A percentile compares a stretch with the other conserved stretches of the same genome.
These are phyloP conservation scores for Pestalotiopsis sp. DNA, from an alignment of 2,329 filamentous ascomycete species.

Conservation along the genomic window DNA sequence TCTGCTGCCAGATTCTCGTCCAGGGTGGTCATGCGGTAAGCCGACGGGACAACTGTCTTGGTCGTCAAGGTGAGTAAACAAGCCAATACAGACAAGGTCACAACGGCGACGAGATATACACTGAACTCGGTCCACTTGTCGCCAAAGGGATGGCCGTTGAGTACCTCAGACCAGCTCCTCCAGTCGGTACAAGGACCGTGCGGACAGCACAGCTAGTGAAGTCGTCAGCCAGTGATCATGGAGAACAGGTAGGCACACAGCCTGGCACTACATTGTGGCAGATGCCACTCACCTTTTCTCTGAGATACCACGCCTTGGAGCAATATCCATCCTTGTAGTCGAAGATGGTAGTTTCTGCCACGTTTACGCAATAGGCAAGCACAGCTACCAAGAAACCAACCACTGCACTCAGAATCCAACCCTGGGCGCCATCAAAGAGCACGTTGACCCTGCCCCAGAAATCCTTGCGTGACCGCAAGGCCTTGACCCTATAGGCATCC, in stretches of 20 bases:
- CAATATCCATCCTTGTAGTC: constrained; percentile 94
- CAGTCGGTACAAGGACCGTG: constrained; percentile 59
- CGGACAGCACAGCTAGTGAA: constrained; percentile 55
- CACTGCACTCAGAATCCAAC: constrained; percentile 90
- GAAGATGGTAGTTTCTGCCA: constrained; percentile 83
- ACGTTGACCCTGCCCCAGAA: constrained; percentile 78
- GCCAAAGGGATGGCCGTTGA: constrained; percentile 48
- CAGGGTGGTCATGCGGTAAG: constrained; percentile 82
- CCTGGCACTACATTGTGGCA: neutral
- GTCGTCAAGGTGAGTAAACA: constrained; percentile 84
- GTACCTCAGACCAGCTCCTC: constrained; percentile 57
- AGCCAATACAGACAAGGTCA: constrained; percentile 70
- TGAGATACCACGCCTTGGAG: constrained; percentile 68
- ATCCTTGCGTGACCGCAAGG: constrained; percentile 79
- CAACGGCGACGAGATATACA: constrained; percentile 73
- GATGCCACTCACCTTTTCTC: constrained; percentile 60
- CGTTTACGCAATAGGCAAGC: constrained; percentile 86
- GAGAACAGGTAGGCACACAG: neutral
- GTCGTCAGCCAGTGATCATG: constrained; percentile 19
- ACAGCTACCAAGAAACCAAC: constrained; percentile 85
- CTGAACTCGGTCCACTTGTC: constrained; percentile 73
- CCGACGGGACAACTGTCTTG: constrained; percentile 92
- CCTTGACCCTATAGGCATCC: constrained; percentile 87
- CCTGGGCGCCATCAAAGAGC: constrained; percentile 85
- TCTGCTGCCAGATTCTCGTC: constrained; percentile 90